phyloP scores from a whole-genome alignment of 2,329 filamentous ascomycete genomes.

The Sporothrix pseudoabietina region DNA sequence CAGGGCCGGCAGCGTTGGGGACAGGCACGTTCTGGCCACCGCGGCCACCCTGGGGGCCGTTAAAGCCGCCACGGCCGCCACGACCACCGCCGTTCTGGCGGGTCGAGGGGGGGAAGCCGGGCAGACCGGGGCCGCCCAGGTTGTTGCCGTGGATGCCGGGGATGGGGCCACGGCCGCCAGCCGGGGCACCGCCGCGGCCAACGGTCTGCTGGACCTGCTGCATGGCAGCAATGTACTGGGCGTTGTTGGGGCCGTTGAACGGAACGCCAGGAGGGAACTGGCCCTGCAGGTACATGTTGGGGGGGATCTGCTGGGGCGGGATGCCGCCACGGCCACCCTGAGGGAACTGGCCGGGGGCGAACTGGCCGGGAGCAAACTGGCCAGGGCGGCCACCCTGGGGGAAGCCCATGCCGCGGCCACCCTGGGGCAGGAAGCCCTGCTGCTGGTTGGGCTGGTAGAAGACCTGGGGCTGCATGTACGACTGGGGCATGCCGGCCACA shows the following conservation, averaged over 20 bases:
- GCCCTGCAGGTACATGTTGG: constrained; percentile 81
- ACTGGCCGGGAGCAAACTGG: constrained; percentile 78
- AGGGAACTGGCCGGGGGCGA: constrained; percentile 75
- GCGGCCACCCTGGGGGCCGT: constrained; percentile 53
- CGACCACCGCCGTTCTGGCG: constrained; percentile 50
- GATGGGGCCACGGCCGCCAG: constrained; percentile 72
- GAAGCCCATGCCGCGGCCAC: constrained; percentile 67
- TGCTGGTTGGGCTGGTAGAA: constrained; percentile 87
- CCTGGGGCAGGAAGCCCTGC: constrained; percentile 66
- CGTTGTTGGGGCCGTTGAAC: constrained; percentile 78
- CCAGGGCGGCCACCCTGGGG: constrained; percentile 66
- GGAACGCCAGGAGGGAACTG: constrained; percentile 74
- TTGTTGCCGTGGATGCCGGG: constrained; percentile 58
- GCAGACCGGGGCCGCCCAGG: constrained; percentile 61
- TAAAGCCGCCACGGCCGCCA: constrained; percentile 48
- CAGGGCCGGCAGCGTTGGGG: constrained; percentile 39
- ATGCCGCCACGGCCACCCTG: constrained; percentile 85
- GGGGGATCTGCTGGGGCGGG: constrained; percentile 80
- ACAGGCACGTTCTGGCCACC: constrained; percentile 43
- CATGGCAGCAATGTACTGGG: constrained; percentile 79
- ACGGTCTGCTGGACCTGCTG: constrained; percentile 72
- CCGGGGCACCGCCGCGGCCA: constrained; percentile 62
- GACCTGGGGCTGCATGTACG: constrained; percentile 85
- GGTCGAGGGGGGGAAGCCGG: constrained; percentile 61
- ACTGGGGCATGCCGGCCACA: constrained; percentile 82